phyloP scores from a whole-genome alignment of 805 yeast species.

The Crinitomyces ghanaensis region DNA sequence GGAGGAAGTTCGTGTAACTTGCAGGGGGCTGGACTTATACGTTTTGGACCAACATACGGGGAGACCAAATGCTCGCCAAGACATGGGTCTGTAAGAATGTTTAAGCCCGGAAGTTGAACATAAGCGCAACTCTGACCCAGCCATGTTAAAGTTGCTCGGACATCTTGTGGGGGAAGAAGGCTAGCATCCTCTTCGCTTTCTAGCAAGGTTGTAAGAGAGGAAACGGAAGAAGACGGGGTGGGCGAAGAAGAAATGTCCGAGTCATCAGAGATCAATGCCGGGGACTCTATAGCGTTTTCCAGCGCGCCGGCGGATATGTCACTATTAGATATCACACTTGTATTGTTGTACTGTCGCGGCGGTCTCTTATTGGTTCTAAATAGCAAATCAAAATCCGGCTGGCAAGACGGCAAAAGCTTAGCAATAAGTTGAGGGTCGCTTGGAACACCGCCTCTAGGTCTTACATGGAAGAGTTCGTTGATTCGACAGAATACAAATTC shows the following conservation, averaged over 20 bases:
- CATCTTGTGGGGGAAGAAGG: conserved; percentile 11
- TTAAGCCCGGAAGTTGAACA: conserved; percentile 59
- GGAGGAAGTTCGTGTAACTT: conserved; percentile 47
- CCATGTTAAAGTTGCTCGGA: conserved; percentile 68
- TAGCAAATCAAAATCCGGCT: conserved; percentile 43
- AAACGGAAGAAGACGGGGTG: too few species aligned
- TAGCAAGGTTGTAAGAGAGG: too few species aligned
- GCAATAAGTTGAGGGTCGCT: conserved; percentile 35
- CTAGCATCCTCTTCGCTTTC: too few species aligned
- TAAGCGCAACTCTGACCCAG: conserved; percentile 83
- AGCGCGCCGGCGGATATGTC: too few species aligned
- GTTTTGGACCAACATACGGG: conserved; percentile 63
- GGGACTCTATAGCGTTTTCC: too few species aligned
- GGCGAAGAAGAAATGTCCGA: too few species aligned
- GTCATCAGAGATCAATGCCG: too few species aligned
- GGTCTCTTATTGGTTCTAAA: conserved; percentile 21
- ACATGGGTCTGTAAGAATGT: conserved; percentile 77
- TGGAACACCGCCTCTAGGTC: conserved; percentile 51
- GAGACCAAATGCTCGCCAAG: conserved; percentile 55
- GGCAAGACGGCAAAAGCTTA: conserved; percentile 44
- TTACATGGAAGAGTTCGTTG: conserved; percentile 53
- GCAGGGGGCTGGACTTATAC: conserved; percentile 74
- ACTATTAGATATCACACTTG: neutral
- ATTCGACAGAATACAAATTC: conserved; percentile 71
- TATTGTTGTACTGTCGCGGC: conserved; percentile 5